Percentiles rank a stretch among this genome's conserved stretches.
Conservation (phyloP, 768 basidiomycete species). For the Tulasnella sp. region DNA sequence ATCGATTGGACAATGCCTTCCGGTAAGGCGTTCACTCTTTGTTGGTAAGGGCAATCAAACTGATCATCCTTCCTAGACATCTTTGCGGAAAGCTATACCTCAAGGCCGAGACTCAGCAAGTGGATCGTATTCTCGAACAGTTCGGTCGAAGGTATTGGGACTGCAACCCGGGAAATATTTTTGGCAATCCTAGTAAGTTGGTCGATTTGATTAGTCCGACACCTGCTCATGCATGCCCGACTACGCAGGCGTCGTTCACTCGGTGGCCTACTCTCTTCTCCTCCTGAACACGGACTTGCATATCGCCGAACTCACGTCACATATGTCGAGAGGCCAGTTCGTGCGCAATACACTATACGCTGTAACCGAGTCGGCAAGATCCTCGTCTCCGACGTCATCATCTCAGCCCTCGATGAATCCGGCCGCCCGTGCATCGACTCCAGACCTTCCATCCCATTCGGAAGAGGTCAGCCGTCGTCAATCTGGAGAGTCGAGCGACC, state of each 20-base stretch:
- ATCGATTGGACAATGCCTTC: conserved; percentile 83
- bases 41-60: neutral
- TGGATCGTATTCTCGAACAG: conserved; percentile 88
- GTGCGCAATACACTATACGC: conserved; percentile 83
- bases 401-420: conserved; percentile 28
- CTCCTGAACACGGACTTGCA: conserved; percentile 96
- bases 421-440: conserved; percentile 38
- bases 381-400: neutral
- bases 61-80: conserved; percentile 36
- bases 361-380: conserved; percentile 37
- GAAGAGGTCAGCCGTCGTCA: conserved; percentile 19
- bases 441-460: conserved; percentile 47
- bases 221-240: neutral
- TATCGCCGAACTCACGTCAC: conserved; percentile 74
- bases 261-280: conserved; percentile 83
- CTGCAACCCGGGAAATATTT: conserved; percentile 72
- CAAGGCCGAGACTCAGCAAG: conserved; percentile 94
- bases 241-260: conserved; percentile 75
- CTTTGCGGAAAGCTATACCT: conserved; percentile 87
- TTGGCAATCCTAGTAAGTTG: conserved; percentile 70
- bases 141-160: conserved; percentile 88
- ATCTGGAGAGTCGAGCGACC: conserved; percentile 3
- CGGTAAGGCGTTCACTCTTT: conserved; percentile 35
- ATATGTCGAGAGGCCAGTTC: conserved; percentile 90
- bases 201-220: neutral